Percentiles rank a stretch among this genome's conserved stretches.
Evolutionary conservation across 23 red algal genomes (phyloP).

Genomic region (Gracilaria domingensis): DNA sequence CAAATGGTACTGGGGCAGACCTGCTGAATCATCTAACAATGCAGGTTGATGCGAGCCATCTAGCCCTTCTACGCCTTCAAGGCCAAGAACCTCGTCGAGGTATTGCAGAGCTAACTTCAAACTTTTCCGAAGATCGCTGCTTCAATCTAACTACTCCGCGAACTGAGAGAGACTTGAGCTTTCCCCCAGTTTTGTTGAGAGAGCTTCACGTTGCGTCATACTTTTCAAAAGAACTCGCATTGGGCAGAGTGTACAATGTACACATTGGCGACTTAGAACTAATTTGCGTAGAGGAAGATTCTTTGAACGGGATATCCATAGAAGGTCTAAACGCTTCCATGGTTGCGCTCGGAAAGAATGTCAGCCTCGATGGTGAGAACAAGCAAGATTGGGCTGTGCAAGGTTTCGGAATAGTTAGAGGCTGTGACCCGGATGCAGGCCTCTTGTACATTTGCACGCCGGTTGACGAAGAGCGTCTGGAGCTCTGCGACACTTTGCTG

Average conservation of each 20-base stretch:
- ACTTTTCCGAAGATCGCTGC: background rate
- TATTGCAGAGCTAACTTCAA: constrained; percentile 1
- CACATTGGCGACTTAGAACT: background rate
- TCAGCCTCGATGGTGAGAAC: background rate
- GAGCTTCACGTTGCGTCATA: constrained; percentile 33
- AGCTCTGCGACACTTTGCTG: constrained; percentile 11
- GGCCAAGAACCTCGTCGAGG: constrained; percentile 5
- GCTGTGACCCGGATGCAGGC: constrained; percentile 1
- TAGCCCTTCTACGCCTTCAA: background rate
- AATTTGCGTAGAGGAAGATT: constrained; percentile 3
- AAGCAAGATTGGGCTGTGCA: background rate
- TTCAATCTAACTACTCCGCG: constrained; percentile 8
- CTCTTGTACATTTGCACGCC: constrained; percentile 24
- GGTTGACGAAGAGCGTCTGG: background rate
- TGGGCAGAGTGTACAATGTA: constrained; percentile 26
- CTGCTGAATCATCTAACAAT: constrained; percentile 4
- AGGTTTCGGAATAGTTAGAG: constrained; percentile 13
- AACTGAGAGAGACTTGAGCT: constrained; percentile 5
- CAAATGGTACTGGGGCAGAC: constrained; percentile 17
- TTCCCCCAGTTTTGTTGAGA: constrained; percentile 18
- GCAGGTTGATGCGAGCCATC: background rate
- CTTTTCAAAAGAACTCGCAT: constrained; percentile 32
- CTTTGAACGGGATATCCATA: background rate
- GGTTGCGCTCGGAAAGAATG: constrained; percentile 15
- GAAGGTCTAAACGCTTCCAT: background rate